phyloP scores from a whole-genome alignment of 352 stramenopile species.

The Phytophthora hybrid region DNA sequence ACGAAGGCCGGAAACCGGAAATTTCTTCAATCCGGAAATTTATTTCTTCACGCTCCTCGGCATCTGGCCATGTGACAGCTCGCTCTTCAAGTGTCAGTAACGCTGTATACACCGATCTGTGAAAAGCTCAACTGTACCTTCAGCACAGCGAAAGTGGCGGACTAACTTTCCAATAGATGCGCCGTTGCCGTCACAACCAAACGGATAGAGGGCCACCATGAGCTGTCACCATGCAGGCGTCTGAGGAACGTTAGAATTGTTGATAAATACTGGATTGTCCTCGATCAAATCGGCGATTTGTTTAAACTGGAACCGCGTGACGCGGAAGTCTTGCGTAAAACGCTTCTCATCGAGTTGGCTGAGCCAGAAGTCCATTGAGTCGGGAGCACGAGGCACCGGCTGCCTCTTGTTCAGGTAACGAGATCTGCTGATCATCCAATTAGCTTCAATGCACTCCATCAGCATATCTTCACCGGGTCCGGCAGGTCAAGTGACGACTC shows the following conservation, averaged over 20 bases:
- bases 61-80: conserved; percentile 6
- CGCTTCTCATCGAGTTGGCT: conserved; percentile 6
- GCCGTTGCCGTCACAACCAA: conserved; percentile 10
- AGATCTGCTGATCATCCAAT: neutral
- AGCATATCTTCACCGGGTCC: no score
- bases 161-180: conserved; percentile 11
- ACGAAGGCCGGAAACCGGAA: conserved; percentile 3
- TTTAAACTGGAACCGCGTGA: conserved; percentile 8
- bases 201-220: conserved; percentile 11
- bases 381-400: conserved; percentile 9
- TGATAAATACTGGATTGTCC: conserved; percentile 3
- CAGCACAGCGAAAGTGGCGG: conserved; percentile 11
- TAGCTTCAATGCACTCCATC: no score
- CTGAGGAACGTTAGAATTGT: conserved; percentile 12
- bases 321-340: conserved; percentile 13
- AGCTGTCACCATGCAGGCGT: conserved; percentile 10
- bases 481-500: no score
- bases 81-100: neutral
- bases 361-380: conserved; percentile 10
- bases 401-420: conserved; percentile 1
- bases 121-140: conserved; percentile 12
- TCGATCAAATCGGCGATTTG: conserved; percentile 12
- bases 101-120: conserved; percentile 9
- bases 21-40: neutral
- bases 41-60: neutral